Evolutionary conservation across 2,329 filamentous ascomycete species (phyloP).

Genomic region (Phaeomoniella chlamydospora): DNA sequence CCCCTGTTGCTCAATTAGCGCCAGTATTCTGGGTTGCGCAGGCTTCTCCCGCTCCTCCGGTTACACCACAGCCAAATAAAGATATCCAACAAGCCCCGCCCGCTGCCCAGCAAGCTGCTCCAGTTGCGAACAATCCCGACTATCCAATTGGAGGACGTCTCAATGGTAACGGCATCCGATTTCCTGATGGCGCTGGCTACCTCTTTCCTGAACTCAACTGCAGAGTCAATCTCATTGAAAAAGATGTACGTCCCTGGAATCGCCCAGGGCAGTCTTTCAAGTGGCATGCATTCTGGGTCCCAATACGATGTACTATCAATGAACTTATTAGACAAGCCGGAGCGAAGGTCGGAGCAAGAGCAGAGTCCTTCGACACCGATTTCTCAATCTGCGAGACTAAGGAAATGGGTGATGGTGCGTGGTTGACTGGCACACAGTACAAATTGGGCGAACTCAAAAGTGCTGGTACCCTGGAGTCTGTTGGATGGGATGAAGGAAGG

Average conservation of each 20-base stretch:
- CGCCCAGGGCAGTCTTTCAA: constrained; percentile 19
- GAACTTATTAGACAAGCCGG: constrained; percentile 47
- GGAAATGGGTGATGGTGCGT: constrained; percentile 39
- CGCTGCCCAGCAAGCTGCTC: background rate
- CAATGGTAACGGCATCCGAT: constrained; percentile 13
- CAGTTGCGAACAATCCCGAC: constrained; percentile 3
- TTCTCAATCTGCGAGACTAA: constrained; percentile 43
- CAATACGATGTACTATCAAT: constrained; percentile 35
- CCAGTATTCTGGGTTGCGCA: constrained; percentile 7
- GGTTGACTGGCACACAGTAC: constrained; percentile 42
- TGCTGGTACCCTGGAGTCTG: constrained; percentile 35
- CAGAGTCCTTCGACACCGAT: background rate
- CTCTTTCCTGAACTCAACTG: constrained; percentile 43
- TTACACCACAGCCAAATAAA: background rate
- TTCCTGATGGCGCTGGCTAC: constrained; percentile 32
- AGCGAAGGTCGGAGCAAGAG: constrained; percentile 7
- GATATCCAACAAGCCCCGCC: background rate
- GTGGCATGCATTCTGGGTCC: constrained; percentile 38
- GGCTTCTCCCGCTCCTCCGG: constrained; percentile 1
- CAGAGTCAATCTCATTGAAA: constrained; percentile 44
- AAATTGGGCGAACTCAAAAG: constrained; percentile 33
- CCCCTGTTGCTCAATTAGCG: constrained; percentile 1
- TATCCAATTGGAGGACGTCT: constrained; percentile 6
- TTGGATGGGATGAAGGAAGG: constrained; percentile 42
- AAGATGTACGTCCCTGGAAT: constrained; percentile 18